Evolutionary conservation across 495 filamentous ascomycete species (phyloP).

Genomic region (Cudoniella acicularis): DNA sequence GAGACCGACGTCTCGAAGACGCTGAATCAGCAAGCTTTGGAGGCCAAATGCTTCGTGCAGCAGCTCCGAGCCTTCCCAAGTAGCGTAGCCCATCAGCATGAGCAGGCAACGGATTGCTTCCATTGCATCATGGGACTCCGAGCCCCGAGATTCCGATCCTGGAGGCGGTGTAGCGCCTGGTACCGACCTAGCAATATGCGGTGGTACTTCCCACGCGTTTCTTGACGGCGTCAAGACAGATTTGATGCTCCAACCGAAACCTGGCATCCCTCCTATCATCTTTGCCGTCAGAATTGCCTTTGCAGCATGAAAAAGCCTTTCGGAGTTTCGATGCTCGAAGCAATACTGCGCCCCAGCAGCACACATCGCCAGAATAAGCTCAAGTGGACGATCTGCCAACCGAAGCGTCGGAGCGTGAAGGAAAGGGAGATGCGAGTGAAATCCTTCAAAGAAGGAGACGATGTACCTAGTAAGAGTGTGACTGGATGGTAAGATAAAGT

Average conservation of each 20-base stretch:
- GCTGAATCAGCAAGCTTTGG: not conserved
- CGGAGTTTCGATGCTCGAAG: slow-evolving; percentile 55
- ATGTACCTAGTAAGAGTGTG: slow-evolving; percentile 87
- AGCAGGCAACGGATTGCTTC: not conserved
- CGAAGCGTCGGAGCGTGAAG: slow-evolving; percentile 82
- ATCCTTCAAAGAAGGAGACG: slow-evolving; percentile 82
- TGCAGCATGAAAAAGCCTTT: slow-evolving; percentile 78
- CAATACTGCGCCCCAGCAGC: slow-evolving; percentile 92
- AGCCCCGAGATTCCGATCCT: not conserved
- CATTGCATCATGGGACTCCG: not conserved
- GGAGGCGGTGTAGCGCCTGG: not conserved
- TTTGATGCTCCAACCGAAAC: slow-evolving; percentile 69
- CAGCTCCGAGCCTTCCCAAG: not conserved
- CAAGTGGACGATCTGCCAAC: slow-evolving; percentile 74
- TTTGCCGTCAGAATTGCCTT: slow-evolving; percentile 75
- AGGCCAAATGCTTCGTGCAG: not conserved
- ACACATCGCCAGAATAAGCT: slow-evolving; percentile 87
- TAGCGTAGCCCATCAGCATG: not conserved
- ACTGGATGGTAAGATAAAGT: slow-evolving; percentile 65
- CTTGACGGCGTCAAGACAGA: slow-evolving; percentile 45
- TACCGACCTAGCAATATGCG: slow-evolving; percentile 50
- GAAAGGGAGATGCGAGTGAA: slow-evolving; percentile 94
- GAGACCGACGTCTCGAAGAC: not conserved
- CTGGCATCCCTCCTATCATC: slow-evolving; percentile 87
- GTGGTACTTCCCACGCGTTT: slow-evolving; percentile 52